Conservation (phyloP, 2,329 filamentous ascomycete species). For the Cucurbitaria berberidis region DNA sequence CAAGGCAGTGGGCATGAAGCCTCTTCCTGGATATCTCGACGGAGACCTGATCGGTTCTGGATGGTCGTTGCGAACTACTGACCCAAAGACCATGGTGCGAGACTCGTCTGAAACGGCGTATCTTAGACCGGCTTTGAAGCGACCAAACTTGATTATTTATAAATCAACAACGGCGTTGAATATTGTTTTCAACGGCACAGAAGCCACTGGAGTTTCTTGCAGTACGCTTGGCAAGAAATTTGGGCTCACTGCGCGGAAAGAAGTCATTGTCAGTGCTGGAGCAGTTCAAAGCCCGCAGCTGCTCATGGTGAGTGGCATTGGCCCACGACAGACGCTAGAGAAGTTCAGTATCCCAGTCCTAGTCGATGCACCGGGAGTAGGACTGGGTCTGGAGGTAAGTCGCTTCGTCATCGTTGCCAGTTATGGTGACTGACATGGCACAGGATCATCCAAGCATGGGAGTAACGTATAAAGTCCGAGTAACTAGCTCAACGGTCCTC, state of each 20-base stretch:
- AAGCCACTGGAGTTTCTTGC: constrained; percentile 18
- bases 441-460: constrained; percentile 20
- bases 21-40: constrained; percentile 16
- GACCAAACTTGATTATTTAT: constrained; percentile 46
- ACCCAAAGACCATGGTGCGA: constrained; percentile 14
- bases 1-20: constrained; percentile 21
- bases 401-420: not conserved
- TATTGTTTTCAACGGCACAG: constrained; percentile 21
- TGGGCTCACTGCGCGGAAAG: constrained; percentile 24
- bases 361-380: constrained; percentile 27
- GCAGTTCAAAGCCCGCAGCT: constrained; percentile 42
- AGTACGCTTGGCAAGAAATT: constrained; percentile 14
- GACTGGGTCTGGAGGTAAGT: constrained; percentile 24
- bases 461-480: constrained; percentile 14
- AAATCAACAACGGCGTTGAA: constrained; percentile 70
- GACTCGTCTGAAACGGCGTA: constrained; percentile 25
- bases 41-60: constrained; percentile 24
- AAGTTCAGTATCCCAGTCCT: constrained; percentile 24
- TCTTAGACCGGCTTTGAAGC: constrained; percentile 15
- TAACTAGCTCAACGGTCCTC: constrained; percentile 14
- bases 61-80: constrained; percentile 13
- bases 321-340: constrained; percentile 23
- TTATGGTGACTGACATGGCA: not conserved
- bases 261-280: constrained; percentile 35
- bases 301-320: constrained; percentile 46